phyloP scores from a whole-genome alignment of 768 basidiomycete species.

The Hydnomerulius pinastri region DNA sequence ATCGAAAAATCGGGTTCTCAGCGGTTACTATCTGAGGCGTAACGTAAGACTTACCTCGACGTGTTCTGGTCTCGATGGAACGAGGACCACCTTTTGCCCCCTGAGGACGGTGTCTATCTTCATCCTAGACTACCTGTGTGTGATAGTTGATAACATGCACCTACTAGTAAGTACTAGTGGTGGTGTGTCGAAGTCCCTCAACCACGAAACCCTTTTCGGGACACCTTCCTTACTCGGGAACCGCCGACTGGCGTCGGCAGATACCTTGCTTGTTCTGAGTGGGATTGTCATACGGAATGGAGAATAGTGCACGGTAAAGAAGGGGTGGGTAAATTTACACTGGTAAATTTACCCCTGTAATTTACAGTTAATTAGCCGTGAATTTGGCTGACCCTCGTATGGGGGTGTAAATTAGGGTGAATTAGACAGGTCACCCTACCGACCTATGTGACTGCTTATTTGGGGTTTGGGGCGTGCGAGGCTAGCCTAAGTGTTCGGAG shows the following conservation, averaged over 20 bases:
- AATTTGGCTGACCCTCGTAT: not conserved
- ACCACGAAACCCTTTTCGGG: not conserved
- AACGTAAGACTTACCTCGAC: slow-evolving; percentile 28
- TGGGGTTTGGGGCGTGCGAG: no score
- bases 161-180: no score
- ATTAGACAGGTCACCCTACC: not conserved
- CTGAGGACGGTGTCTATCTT: slow-evolving; percentile 47
- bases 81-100: slow-evolving; percentile 68
- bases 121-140: no score
- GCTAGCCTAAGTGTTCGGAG: not conserved
- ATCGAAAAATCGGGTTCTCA: not conserved
- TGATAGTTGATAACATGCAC: no score
- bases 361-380: no score
- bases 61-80: slow-evolving; percentile 73
- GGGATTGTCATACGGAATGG: no score
- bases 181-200: not conserved
- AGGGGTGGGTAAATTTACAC: no score
- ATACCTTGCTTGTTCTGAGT: no score
- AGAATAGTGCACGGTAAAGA: no score
- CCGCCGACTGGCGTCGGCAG: no score
- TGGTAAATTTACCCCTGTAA: no score
- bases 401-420: not conserved
- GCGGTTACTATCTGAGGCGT: not conserved
- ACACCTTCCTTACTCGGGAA: not conserved
- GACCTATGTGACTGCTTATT: no score